Percentiles rank a stretch among this genome's conserved stretches.
Evolutionary conservation across 345 rosid species (phyloP).

Genomic region (Gossypium raimondii): DNA sequence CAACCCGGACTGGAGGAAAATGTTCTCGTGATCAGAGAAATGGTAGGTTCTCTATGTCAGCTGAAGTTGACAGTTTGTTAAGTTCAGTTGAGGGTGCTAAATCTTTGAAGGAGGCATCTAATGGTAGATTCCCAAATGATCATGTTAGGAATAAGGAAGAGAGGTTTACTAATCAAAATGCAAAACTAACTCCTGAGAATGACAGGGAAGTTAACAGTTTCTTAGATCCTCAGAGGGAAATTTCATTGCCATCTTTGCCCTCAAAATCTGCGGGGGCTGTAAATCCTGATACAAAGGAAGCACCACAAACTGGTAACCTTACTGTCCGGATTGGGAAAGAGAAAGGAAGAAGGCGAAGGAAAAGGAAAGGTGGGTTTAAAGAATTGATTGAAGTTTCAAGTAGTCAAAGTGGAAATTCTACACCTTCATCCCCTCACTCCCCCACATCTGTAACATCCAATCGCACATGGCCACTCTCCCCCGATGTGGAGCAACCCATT

Average conservation of each 20-base stretch:
- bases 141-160: conserved; percentile 14
- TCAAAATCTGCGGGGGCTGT: conserved; percentile 27
- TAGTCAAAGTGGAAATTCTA: conserved; percentile 88
- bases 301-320: conserved; percentile 45
- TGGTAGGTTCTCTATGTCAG: conserved; percentile 29
- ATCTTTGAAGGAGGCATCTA: conserved; percentile 23
- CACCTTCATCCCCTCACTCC: conserved; percentile 83
- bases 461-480: conserved; percentile 30
- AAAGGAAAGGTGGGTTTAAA: conserved; percentile 53
- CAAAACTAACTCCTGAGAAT: conserved; percentile 19
- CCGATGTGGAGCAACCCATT: conserved; percentile 25
- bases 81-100: conserved; percentile 36
- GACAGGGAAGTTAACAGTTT: conserved; percentile 1
- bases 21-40: conserved; percentile 32
- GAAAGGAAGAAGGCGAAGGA: conserved; percentile 68
- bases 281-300: conserved; percentile 28
- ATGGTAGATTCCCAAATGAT: conserved; percentile 20
- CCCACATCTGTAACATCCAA: conserved; percentile 37
- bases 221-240: conserved; percentile 13
- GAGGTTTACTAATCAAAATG: conserved; percentile 16
- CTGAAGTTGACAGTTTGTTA: conserved; percentile 39
- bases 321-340: conserved; percentile 56
- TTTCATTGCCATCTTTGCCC: conserved; percentile 18
- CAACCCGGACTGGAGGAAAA: conserved; percentile 33
- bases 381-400: conserved; percentile 65